A percentile compares a stretch with the other conserved stretches of the same genome.
phyloP scores from a whole-genome alignment of 176 grass and related monocot genomes.

The Thinopyrum elongatum region DNA sequence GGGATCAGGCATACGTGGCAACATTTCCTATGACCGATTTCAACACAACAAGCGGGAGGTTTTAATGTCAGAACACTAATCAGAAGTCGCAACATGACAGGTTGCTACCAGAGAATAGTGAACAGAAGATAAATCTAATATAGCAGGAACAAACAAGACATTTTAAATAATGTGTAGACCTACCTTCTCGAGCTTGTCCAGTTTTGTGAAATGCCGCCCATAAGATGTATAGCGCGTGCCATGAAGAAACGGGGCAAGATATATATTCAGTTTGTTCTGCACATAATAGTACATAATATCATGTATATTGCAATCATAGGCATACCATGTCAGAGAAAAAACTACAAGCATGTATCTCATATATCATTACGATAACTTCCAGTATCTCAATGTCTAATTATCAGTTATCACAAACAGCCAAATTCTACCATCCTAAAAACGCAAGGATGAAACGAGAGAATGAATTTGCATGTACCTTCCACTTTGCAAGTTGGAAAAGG shows the following conservation, averaged over 20 bases:
- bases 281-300: neutral
- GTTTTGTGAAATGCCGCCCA: constrained; percentile 78
- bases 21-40: neutral
- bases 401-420: neutral
- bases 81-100: neutral
- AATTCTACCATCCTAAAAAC: neutral
- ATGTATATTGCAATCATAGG: neutral
- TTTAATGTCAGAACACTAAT: constrained; percentile 11
- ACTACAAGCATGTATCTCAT: neutral
- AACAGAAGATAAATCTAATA: constrained; percentile 14
- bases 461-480: constrained; percentile 51
- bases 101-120: neutral
- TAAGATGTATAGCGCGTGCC: constrained; percentile 76
- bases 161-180: constrained; percentile 2
- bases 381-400: constrained; percentile 11
- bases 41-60: neutral
- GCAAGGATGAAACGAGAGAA: neutral
- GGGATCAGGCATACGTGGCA: neutral
- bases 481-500: constrained; percentile 48
- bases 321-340: constrained; percentile 1
- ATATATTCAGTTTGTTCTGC: constrained; percentile 59
- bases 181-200: constrained; percentile 57
- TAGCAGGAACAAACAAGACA: neutral
- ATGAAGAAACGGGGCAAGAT: constrained; percentile 73
- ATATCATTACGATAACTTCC: neutral